phyloP scores from a whole-genome alignment of 31 red algal genomes.

The Endocladia muricata region DNA sequence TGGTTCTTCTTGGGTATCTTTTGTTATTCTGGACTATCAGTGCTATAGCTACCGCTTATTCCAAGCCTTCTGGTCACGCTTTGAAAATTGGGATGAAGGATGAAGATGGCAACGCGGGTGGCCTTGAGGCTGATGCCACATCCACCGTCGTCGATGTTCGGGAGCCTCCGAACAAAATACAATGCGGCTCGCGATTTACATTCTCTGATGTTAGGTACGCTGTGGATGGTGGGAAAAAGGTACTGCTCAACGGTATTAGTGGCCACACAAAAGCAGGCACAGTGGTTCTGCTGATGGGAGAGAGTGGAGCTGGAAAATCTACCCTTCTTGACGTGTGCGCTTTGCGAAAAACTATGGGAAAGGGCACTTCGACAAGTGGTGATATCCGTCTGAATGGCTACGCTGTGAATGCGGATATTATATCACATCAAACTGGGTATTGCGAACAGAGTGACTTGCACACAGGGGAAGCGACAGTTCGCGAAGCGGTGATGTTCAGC shows the following conservation, averaged over 20 bases:
- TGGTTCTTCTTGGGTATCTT: slow-evolving; percentile 65
- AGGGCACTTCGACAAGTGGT: slow-evolving; percentile 27
- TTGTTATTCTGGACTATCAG: slow-evolving; percentile 48
- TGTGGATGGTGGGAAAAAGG: slow-evolving; percentile 33
- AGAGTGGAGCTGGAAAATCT: slow-evolving; percentile 80
- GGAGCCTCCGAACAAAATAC: not conserved
- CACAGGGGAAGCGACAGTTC: slow-evolving; percentile 68
- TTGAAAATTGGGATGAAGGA: slow-evolving; percentile 1
- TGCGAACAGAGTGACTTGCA: slow-evolving; percentile 91
- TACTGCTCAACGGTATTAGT: slow-evolving; percentile 57
- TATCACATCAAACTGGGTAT: slow-evolving; percentile 67
- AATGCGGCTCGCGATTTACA: not conserved
- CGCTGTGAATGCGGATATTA: slow-evolving; percentile 13
- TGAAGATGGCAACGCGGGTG: not conserved
- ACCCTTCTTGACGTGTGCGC: slow-evolving; percentile 89
- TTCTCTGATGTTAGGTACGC: not conserved
- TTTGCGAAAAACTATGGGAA: slow-evolving; percentile 77
- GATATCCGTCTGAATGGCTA: slow-evolving; percentile 73
- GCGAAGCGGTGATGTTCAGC: slow-evolving; percentile 80
- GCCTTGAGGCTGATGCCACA: not conserved
- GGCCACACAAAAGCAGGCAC: slow-evolving; percentile 54
- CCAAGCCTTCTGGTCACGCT: slow-evolving; percentile 40
- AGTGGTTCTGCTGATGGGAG: slow-evolving; percentile 72
- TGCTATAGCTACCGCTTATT: slow-evolving; percentile 14
- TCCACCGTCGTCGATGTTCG: not conserved